These are phyloP conservation scores for Polychaeton citri DNA, from an alignment of 2,329 filamentous ascomycete species.

Conservation along the genomic window DNA sequence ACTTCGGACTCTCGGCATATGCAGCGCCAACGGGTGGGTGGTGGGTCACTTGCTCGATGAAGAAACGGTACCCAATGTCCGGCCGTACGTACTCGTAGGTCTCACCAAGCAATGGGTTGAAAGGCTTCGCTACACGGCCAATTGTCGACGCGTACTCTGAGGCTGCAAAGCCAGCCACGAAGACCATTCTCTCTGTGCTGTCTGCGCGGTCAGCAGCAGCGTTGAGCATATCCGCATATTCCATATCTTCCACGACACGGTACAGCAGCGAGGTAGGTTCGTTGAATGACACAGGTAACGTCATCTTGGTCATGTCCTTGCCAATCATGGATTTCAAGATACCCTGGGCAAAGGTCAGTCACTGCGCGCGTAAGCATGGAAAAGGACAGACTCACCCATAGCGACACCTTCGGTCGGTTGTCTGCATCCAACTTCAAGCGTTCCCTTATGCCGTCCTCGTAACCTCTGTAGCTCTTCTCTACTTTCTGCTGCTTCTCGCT, in stretches of 20 bases:
- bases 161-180: slow-evolving; percentile 88
- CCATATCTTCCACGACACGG: slow-evolving; percentile 93
- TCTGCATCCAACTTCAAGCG: slow-evolving; percentile 82
- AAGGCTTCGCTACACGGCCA: slow-evolving; percentile 91
- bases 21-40: slow-evolving; percentile 91
- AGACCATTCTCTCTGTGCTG: slow-evolving; percentile 82
- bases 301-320: slow-evolving; percentile 99
- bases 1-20: slow-evolving; percentile 80
- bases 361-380: too few species aligned
- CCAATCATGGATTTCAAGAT: slow-evolving; percentile 99
- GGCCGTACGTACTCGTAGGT: slow-evolving; percentile 94
- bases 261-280: slow-evolving; percentile 93
- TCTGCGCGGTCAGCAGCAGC: slow-evolving; percentile 73
- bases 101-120: slow-evolving; percentile 91
- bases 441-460: slow-evolving; percentile 74
- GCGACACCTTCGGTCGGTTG: slow-evolving; percentile 80
- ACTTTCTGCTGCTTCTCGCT: slow-evolving; percentile 49
- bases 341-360: slow-evolving; percentile 42
- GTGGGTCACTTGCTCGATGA: slow-evolving; percentile 96
- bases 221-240: slow-evolving; percentile 87
- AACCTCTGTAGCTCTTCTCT: slow-evolving; percentile 67
- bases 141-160: slow-evolving; percentile 97
- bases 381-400: slow-evolving; percentile 94
- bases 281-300: slow-evolving; percentile 93
- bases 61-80: slow-evolving; percentile 96